phyloP scores from a whole-genome alignment of 352 stramenopile species.

The Globisporangium paddicum region DNA sequence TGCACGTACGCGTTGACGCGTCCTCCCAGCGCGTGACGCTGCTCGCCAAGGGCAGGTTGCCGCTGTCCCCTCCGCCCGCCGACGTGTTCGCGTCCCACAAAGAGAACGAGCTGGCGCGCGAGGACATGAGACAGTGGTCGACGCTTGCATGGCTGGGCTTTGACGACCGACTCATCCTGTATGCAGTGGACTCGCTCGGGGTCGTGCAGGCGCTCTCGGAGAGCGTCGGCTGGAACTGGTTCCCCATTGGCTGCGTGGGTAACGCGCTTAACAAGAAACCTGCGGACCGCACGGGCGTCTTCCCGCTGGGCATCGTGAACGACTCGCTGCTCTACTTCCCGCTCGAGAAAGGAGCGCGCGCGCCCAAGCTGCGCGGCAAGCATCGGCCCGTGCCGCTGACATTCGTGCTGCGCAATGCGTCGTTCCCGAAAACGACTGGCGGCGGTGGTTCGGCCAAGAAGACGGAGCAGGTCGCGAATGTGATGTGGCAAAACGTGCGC shows the following conservation, averaged over 20 bases:
- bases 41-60: slow-evolving; percentile 42
- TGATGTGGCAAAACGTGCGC: slow-evolving; percentile 69
- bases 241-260: slow-evolving; percentile 63
- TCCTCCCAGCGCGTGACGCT: slow-evolving; percentile 39
- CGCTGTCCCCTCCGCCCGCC: slow-evolving; percentile 46
- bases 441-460: slow-evolving; percentile 25
- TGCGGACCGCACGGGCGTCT: slow-evolving; percentile 48
- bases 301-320: slow-evolving; percentile 66
- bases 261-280: slow-evolving; percentile 59
- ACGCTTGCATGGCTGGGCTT: slow-evolving; percentile 74
- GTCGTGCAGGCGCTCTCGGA: slow-evolving; percentile 54
- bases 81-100: slow-evolving; percentile 74
- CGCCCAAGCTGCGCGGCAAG: slow-evolving; percentile 53
- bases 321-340: slow-evolving; percentile 74
- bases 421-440: slow-evolving; percentile 42
- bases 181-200: slow-evolving; percentile 64
- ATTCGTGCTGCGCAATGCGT: slow-evolving; percentile 46
- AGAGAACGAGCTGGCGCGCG: slow-evolving; percentile 41
- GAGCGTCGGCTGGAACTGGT: slow-evolving; percentile 61
- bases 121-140: slow-evolving; percentile 44
- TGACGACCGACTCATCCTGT: slow-evolving; percentile 67
- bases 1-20: slow-evolving; percentile 36
- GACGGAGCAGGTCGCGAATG: slow-evolving; percentile 21
- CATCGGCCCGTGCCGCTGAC: slow-evolving; percentile 72
- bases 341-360: slow-evolving; percentile 36